Base-by-base conservation (phyloP, 1,139 yeast species). In the Protomyces inouyei region DNA sequence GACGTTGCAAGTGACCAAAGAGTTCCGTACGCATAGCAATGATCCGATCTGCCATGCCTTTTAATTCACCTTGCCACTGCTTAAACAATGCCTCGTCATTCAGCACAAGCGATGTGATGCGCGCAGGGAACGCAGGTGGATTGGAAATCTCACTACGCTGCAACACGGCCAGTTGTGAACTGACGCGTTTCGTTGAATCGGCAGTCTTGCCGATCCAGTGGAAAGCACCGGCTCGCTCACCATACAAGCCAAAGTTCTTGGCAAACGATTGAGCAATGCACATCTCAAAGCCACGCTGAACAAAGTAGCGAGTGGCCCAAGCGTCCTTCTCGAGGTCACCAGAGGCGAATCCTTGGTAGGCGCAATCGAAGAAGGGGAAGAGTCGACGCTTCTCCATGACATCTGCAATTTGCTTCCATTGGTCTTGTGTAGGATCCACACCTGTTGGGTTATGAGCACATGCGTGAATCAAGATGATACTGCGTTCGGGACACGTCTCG, bases 371-470 rank as follows among this genome's bases (percentile, higher is more conserved):
- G 71, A 92, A 79, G 12, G 96, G 91, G 72, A 87, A 80, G 72
- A 89, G 80, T 45, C 80, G 76, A 72, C 85, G 82, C 70, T 79
- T 77, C 67, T 82, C 77, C 57, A 88, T 74, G 35, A 86, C 83
- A 60, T 83, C 83, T 69, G 86, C 80, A 61, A 92, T 87, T 72
- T 81, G 75, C 67, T 78, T 78, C 97, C 97, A 92, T 74, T 92
- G 91, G 60, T 85, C 87, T 60, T 76, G 76, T 12, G 88, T 81
- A 67, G 95, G 95, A 74, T 92, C 98, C 69, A 91, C 85, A 37
- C 97, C 98, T 14, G 97, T 92, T 51, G 98, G 98, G 77, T 92
- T 92, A 79, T 92, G 97, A 72, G 97, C 95, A 73, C 97, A 91
- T 4, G 96, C 95, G 77, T 92, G 98, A 67, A 92, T 80, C 65